Evolutionary conservation across 176 grass and related monocot genomes (phyloP).

Genomic region (Oryza glaberrima): DNA sequence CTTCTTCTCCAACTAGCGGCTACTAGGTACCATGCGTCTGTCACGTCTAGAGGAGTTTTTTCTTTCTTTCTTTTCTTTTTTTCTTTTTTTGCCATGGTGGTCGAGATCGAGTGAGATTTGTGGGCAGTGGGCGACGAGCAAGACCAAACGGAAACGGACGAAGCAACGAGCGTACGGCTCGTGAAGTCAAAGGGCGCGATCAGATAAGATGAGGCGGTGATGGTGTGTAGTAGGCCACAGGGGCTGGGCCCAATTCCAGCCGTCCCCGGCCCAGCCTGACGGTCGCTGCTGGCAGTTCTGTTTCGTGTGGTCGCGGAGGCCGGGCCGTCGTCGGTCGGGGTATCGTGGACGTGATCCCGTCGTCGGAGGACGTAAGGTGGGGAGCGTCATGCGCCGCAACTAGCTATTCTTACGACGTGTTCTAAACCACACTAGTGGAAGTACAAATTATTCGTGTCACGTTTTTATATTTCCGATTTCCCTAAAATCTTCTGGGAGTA

Average conservation of each 20-base stretch:
- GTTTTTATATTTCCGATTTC: no score
- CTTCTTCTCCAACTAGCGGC: background rate
- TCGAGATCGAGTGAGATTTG: no score
- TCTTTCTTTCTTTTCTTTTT: background rate
- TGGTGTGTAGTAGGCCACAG: background rate
- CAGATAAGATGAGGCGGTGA: background rate
- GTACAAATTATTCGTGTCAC: no score
- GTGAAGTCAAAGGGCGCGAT: background rate
- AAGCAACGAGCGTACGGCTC: background rate
- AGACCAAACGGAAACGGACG: background rate
- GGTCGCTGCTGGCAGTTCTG: background rate
- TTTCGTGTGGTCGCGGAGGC: background rate
- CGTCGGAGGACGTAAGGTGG: background rate
- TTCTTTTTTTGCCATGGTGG: background rate
- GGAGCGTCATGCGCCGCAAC: background rate
- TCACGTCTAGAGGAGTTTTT: background rate
- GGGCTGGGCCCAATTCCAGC: background rate
- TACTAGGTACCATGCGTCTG: background rate
- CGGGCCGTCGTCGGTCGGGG: background rate
- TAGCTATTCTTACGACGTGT: no score
- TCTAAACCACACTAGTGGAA: no score
- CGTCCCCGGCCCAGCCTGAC: background rate
- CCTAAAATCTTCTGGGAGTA: no score
- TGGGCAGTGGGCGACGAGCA: no score
- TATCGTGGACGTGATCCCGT: background rate